These are phyloP conservation scores for Xylariaceae sp. DNA, from an alignment of 2,329 filamentous ascomycete genomes.

Conservation along the genomic window DNA sequence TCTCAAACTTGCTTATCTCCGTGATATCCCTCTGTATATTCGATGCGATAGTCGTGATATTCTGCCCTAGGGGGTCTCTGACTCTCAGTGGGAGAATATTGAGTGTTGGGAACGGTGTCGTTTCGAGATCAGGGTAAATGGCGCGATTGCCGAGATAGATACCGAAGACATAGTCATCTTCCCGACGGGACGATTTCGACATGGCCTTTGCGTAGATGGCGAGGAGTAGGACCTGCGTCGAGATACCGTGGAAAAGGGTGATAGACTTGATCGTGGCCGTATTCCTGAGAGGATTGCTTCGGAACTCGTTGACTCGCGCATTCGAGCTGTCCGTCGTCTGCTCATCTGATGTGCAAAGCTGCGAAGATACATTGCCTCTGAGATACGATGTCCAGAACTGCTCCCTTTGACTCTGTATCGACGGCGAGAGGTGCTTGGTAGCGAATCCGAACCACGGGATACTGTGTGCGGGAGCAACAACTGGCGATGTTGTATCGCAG, in stretches of 20 bases:
- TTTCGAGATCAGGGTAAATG: slow-evolving; percentile 44
- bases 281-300: slow-evolving; percentile 17
- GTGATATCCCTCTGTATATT: slow-evolving; percentile 64
- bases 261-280: slow-evolving; percentile 18
- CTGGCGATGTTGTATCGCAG: slow-evolving; percentile 10
- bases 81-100: slow-evolving; percentile 72
- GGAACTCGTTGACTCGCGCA: slow-evolving; percentile 18
- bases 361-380: slow-evolving; percentile 13
- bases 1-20: slow-evolving; percentile 50
- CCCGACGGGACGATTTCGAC: slow-evolving; percentile 12
- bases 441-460: slow-evolving; percentile 28
- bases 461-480: neutral
- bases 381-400: slow-evolving; percentile 48
- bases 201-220: slow-evolving; percentile 58
- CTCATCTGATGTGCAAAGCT: neutral
- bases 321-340: neutral
- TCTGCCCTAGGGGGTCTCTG: slow-evolving; percentile 24
- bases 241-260: slow-evolving; percentile 47
- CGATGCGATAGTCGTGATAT: slow-evolving; percentile 48
- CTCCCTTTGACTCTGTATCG: slow-evolving; percentile 18
- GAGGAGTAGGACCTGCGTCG: slow-evolving; percentile 69
- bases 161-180: slow-evolving; percentile 58
- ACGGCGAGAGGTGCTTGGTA: slow-evolving; percentile 18
- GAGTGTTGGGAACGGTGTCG: slow-evolving; percentile 61
- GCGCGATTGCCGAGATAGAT: slow-evolving; percentile 78